Evolutionary conservation across 495 filamentous ascomycete genomes (phyloP).

Genomic region (Stereocaulon alpinum): DNA sequence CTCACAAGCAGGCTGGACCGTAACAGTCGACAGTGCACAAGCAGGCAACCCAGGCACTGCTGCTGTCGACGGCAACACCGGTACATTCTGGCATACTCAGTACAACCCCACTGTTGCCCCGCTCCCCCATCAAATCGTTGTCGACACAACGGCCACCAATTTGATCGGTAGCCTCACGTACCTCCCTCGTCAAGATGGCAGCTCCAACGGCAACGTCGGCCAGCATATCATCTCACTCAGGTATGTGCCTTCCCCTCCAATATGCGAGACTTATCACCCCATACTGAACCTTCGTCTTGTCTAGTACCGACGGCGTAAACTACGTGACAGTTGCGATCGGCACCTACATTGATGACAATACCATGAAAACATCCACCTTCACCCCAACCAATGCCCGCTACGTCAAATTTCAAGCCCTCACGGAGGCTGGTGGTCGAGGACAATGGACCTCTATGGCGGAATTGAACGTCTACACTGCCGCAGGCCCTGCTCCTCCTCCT

Average conservation of each 20-base stretch:
- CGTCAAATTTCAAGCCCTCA: slow-evolving; percentile 26
- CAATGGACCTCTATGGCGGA: slow-evolving; percentile 31
- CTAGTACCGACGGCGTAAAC: slow-evolving; percentile 29
- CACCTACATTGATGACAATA: slow-evolving; percentile 33
- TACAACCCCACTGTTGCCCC: background rate
- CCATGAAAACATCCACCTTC: slow-evolving; percentile 33
- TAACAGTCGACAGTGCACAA: slow-evolving; percentile 16
- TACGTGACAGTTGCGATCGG: slow-evolving; percentile 35
- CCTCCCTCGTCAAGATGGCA: slow-evolving; percentile 20
- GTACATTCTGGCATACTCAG: slow-evolving; percentile 18
- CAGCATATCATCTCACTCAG: slow-evolving; percentile 11
- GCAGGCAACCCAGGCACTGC: slow-evolving; percentile 7
- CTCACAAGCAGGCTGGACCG: slow-evolving; percentile 19
- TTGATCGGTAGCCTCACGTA: slow-evolving; percentile 14
- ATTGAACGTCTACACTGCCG: slow-evolving; percentile 21
- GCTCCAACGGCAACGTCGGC: slow-evolving; percentile 17
- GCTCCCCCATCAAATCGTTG: slow-evolving; percentile 14
- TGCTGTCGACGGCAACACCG: slow-evolving; percentile 16
- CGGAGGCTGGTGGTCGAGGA: slow-evolving; percentile 29
- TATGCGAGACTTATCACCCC: background rate
- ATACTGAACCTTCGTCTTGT: background rate
- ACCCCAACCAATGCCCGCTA: slow-evolving; percentile 32
- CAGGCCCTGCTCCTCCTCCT: background rate
- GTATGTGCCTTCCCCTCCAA: background rate
- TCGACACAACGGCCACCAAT: slow-evolving; percentile 13